These are phyloP conservation scores for Macrocybe gigantea DNA, from an alignment of 768 basidiomycete species.

Conservation along the genomic window DNA sequence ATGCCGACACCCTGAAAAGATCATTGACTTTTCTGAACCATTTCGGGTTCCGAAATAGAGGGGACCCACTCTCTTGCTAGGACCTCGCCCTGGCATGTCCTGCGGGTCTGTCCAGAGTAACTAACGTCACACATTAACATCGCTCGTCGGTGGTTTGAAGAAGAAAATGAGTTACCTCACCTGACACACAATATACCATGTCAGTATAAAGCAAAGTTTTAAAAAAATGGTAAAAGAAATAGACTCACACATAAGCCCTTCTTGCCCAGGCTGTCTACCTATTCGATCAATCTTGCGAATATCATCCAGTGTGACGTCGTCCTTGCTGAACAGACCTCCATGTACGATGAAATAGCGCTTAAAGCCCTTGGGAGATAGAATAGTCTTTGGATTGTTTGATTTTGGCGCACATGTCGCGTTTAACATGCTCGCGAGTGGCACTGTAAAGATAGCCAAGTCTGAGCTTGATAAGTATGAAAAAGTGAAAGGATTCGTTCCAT, in stretches of 20 bases:
- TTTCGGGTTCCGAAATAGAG: constrained; percentile 1
- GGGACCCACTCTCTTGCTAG: constrained; percentile 81
- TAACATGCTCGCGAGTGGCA: constrained; percentile 87
- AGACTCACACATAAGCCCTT: constrained; percentile 89
- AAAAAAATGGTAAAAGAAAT: not conserved
- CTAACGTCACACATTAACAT: constrained; percentile 27
- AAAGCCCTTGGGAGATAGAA: constrained; percentile 74
- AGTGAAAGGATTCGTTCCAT: constrained; percentile 22
- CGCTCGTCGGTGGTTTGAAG: not conserved
- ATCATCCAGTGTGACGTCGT: constrained; percentile 91
- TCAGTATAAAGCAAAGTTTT: not conserved
- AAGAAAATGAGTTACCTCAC: too few species aligned
- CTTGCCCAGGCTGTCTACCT: constrained; percentile 87
- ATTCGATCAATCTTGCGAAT: constrained; percentile 84
- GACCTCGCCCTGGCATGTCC: constrained; percentile 80
- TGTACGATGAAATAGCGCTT: constrained; percentile 95
- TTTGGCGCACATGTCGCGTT: constrained; percentile 60
- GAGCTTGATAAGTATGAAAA: not conserved
- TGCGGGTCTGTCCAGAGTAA: constrained; percentile 97
- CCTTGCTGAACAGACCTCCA: constrained; percentile 93
- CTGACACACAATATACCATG: too few species aligned
- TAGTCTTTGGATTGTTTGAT: constrained; percentile 39
- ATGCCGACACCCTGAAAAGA: constrained; percentile 81
- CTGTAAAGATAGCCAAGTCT: constrained; percentile 29
- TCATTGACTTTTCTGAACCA: constrained; percentile 1